Evolutionary conservation across 306 rosid species (phyloP).

Genomic region (Boehmeria nivea): DNA sequence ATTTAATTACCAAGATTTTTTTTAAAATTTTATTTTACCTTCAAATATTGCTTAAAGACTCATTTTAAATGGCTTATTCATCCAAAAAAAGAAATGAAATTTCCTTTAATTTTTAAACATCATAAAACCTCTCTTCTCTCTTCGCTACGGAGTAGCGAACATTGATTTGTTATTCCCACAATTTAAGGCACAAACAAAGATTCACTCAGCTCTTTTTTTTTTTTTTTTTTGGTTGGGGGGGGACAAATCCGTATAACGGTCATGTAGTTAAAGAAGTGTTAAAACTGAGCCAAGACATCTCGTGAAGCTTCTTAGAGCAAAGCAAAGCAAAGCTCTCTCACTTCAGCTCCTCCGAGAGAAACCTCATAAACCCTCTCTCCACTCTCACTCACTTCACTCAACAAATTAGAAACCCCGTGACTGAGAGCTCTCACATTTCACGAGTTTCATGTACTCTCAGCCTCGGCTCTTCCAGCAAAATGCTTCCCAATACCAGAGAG

Average conservation of each 20-base stretch:
- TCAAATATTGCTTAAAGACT: no score
- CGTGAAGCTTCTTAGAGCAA: slow-evolving; percentile 51
- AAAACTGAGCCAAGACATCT: slow-evolving; percentile 44
- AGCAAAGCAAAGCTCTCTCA: slow-evolving; percentile 20
- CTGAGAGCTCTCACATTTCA: slow-evolving; percentile 84
- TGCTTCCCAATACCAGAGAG: slow-evolving; percentile 20
- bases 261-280: slow-evolving; percentile 13
- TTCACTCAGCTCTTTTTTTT: no score
- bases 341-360: slow-evolving; percentile 36
- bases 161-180: no score
- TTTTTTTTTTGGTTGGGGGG: no score
- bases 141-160: no score
- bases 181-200: no score
- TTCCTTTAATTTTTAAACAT: no score
- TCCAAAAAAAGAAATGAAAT: no score
- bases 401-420: slow-evolving; percentile 80
- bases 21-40: no score
- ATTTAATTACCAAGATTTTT: no score
- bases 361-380: slow-evolving; percentile 15
- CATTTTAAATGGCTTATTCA: no score
- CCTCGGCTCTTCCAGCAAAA: slow-evolving; percentile 6
- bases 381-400: slow-evolving; percentile 21
- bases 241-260: slow-evolving; percentile 41
- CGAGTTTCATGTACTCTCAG: slow-evolving; percentile 67
- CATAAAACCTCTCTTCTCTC: no score